A percentile compares a stretch with the other conserved stretches of the same genome.
Conservation (phyloP, 768 basidiomycete species). For the Suillus hirtellus region DNA sequence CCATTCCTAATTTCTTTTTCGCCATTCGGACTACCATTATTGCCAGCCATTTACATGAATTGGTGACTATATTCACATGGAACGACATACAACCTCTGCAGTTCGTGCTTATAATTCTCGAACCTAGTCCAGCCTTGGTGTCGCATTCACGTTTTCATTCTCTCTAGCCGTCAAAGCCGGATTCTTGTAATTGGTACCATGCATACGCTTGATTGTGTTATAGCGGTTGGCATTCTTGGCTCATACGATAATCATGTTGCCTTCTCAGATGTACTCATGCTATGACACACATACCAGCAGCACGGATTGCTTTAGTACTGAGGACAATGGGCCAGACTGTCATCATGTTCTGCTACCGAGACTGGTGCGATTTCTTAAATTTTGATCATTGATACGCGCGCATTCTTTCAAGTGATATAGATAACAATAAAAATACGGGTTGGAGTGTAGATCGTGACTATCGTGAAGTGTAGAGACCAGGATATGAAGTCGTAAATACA, state of each 20-base stretch:
- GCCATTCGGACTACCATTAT: background rate
- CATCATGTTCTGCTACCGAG: background rate
- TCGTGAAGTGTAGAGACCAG: background rate
- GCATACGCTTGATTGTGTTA: background rate
- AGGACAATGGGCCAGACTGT: background rate
- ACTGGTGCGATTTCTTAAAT: background rate
- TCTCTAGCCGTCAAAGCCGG: too few species aligned
- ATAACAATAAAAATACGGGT: slow-evolving; percentile 3
- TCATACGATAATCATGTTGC: too few species aligned
- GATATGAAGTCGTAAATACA: background rate
- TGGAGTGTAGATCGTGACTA: background rate
- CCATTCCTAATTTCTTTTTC: background rate
- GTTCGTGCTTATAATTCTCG: too few species aligned
- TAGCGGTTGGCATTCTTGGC: background rate
- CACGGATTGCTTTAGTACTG: background rate
- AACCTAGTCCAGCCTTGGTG: too few species aligned
- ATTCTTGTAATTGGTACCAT: background rate
- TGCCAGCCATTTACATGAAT: background rate
- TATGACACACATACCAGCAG: background rate
- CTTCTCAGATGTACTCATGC: background rate
- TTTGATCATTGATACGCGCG: background rate
- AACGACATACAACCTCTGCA: too few species aligned
- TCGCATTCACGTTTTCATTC: too few species aligned
- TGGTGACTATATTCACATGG: background rate
- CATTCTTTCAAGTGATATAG: background rate